phyloP scores from a whole-genome alignment of 179 eudicot species.

The Beta corolliflora region DNA sequence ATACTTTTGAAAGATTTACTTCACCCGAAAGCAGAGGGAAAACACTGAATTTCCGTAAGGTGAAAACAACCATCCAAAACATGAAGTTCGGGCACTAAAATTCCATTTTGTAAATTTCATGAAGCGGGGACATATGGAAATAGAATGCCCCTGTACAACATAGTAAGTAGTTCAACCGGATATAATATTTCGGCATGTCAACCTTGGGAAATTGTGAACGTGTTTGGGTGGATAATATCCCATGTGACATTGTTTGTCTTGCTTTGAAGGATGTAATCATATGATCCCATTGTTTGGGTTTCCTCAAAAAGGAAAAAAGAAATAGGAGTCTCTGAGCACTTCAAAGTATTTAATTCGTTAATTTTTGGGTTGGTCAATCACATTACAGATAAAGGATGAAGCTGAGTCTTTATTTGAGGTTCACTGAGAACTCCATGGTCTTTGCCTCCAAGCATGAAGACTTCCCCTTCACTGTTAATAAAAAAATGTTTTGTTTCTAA shows the following conservation, averaged over 20 bases:
- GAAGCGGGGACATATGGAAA: not conserved
- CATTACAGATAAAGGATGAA: no score
- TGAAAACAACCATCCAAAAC: not conserved
- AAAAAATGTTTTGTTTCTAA: not conserved
- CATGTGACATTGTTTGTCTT: no score
- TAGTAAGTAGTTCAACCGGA: not conserved
- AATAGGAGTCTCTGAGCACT: no score
- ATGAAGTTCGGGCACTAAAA: not conserved
- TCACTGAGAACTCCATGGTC: slow-evolving; percentile 59
- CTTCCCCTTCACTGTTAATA: slow-evolving; percentile 56
- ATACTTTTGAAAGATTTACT: slow-evolving; percentile 30
- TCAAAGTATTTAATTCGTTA: no score
- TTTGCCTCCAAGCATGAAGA: slow-evolving; percentile 74
- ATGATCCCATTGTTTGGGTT: no score
- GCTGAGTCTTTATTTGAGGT: no score
- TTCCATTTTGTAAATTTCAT: not conserved
- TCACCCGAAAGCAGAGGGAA: slow-evolving; percentile 22
- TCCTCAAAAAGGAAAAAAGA: no score
- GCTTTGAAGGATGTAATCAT: no score
- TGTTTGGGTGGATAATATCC: no score
- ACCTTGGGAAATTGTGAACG: no score
- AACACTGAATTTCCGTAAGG: not conserved
- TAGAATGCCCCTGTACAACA: not conserved
- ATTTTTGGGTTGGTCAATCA: no score
- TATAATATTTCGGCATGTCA: not conserved